A percentile compares a stretch with the other conserved stretches of the same genome.
Evolutionary conservation across 83 land plant species (phyloP).

Genomic region (Picea mariana): DNA sequence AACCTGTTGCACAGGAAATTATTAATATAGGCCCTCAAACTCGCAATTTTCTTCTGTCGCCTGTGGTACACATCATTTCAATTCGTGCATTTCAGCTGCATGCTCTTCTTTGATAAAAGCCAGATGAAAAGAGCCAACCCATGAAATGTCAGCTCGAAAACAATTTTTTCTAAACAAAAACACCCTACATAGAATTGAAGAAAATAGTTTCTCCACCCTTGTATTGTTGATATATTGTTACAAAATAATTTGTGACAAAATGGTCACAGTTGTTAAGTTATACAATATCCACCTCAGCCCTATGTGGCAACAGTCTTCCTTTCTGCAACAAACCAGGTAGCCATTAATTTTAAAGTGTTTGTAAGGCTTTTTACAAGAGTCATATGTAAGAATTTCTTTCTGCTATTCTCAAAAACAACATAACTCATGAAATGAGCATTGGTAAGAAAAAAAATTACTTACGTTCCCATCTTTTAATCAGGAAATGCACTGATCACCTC

Average conservation of each 20-base stretch:
- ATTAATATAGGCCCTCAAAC: no score
- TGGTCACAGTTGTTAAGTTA: constrained; percentile 6
- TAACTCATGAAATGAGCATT: background rate
- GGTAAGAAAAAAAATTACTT: background rate
- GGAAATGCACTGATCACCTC: background rate
- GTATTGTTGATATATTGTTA: background rate
- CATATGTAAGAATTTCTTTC: background rate
- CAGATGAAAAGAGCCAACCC: background rate
- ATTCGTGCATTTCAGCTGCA: no score
- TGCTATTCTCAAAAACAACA: background rate
- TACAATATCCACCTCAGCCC: background rate
- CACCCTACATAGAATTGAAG: background rate
- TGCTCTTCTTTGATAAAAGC: no score
- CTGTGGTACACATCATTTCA: no score
- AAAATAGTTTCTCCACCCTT: background rate
- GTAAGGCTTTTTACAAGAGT: background rate
- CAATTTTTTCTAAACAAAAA: background rate
- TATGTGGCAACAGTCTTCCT: background rate
- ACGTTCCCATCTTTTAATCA: background rate
- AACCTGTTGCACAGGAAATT: no score
- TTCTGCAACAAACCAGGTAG: background rate
- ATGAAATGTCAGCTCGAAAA: background rate
- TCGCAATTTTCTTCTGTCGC: no score
- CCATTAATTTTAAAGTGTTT: background rate
- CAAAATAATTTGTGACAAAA: background rate